Percentiles rank a stretch among this genome's conserved stretches.
phyloP scores from a whole-genome alignment of 345 rosid genomes.

The Raphanus raphanistrum region DNA sequence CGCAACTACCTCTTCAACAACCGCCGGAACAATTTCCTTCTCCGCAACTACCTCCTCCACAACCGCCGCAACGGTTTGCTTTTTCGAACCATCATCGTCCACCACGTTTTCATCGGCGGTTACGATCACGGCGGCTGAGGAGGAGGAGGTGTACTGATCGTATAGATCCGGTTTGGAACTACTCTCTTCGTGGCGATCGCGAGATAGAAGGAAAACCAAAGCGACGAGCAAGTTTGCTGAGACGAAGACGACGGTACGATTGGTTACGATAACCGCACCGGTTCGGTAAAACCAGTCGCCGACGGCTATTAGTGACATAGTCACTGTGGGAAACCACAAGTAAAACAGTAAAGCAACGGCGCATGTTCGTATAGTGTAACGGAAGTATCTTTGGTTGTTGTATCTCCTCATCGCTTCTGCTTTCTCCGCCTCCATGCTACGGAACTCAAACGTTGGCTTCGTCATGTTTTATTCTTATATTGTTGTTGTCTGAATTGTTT shows the following conservation, averaged over 20 bases:
- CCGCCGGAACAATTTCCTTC: slow-evolving; percentile 3
- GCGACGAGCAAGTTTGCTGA: slow-evolving; percentile 5
- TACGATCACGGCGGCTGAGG: slow-evolving; percentile 10
- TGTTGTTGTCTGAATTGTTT: neutral
- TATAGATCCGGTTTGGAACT: slow-evolving; percentile 15
- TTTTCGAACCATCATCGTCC: neutral
- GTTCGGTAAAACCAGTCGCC: slow-evolving; percentile 3
- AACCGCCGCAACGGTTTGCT: slow-evolving; percentile 11
- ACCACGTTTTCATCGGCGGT: neutral
- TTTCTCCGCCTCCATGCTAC: slow-evolving; percentile 30
- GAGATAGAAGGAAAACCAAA: slow-evolving; percentile 23
- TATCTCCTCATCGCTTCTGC: slow-evolving; percentile 36
- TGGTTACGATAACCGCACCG: neutral
- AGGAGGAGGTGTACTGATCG: slow-evolving; percentile 25
- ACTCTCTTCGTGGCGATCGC: neutral
- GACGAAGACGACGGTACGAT: slow-evolving; percentile 18
- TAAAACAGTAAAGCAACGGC: neutral
- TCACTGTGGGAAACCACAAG: slow-evolving; percentile 22
- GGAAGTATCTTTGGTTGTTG: slow-evolving; percentile 10
- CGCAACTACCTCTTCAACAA: neutral
- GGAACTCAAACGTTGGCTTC: neutral
- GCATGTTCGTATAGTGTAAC: neutral
- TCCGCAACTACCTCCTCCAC: neutral
- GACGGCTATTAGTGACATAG: neutral
- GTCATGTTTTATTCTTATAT: neutral